Percentiles rank a stretch among this genome's conserved stretches.
Evolutionary conservation across 176 grass and related monocot genomes (phyloP).

Genomic region (Luzula sylvatica): DNA sequence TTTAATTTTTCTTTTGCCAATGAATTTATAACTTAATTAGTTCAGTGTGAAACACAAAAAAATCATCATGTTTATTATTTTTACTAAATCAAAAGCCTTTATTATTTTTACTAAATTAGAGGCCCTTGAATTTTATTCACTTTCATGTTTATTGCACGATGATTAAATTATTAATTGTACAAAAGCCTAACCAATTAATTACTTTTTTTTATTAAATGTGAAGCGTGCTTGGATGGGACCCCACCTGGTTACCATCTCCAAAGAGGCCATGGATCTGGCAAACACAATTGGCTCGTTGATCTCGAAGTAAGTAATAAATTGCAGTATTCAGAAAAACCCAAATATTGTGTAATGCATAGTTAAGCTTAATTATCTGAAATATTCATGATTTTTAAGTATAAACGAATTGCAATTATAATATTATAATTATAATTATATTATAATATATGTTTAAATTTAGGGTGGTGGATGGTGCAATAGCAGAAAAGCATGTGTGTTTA

Average conservation of each 20-base stretch:
- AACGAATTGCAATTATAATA: too few species aligned
- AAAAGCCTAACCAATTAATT: not conserved
- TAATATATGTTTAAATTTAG: too few species aligned
- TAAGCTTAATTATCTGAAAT: not conserved
- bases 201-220: not conserved
- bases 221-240: slow-evolving; percentile 58
- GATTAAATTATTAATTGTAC: not conserved
- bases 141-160: too few species aligned
- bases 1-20: too few species aligned
- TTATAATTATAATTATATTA: too few species aligned
- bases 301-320: slow-evolving; percentile 29
- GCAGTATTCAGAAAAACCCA: not conserved
- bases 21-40: too few species aligned
- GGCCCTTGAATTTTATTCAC: too few species aligned
- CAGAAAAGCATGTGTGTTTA: not conserved
- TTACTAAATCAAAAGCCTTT: too few species aligned
- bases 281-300: slow-evolving; percentile 54
- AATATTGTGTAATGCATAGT: not conserved
- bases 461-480: slow-evolving; percentile 35
- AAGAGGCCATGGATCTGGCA: slow-evolving; percentile 44
- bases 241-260: slow-evolving; percentile 53
- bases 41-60: too few species aligned
- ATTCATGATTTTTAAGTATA: not conserved
- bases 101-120: too few species aligned
- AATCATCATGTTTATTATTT: too few species aligned